A percentile compares a stretch with the other conserved stretches of the same genome.
These are phyloP conservation scores for Phlebiopsis gigantea DNA, from an alignment of 768 basidiomycete species.

Conservation along the genomic window DNA sequence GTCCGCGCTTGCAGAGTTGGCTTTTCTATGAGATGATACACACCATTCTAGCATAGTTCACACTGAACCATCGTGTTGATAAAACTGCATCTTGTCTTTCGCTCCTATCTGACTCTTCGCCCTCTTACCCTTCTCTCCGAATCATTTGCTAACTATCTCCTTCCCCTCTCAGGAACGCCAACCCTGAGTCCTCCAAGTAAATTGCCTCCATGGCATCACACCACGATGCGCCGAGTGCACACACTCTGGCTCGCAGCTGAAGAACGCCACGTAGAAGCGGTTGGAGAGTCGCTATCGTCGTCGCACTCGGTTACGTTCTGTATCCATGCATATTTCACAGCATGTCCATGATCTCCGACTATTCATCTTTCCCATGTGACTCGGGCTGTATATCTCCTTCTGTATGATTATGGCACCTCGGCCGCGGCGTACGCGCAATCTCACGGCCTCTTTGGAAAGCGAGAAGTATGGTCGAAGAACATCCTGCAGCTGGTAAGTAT, in stretches of 20 bases:
- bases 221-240: not conserved
- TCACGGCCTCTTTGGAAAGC: not conserved
- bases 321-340: constrained; percentile 15
- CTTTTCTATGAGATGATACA: constrained; percentile 47
- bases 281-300: constrained; percentile 10
- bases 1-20: constrained; percentile 10
- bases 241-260: constrained; percentile 3
- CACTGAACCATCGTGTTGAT: constrained; percentile 88
- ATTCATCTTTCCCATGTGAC: constrained; percentile 3
- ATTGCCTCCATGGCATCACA: constrained; percentile 1
- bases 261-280: constrained; percentile 8
- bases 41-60: constrained; percentile 85
- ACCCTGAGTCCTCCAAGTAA: constrained; percentile 31
- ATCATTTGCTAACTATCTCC: constrained; percentile 13
- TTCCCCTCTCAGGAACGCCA: constrained; percentile 28
- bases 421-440: not conserved
- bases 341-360: constrained; percentile 8
- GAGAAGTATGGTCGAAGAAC: not conserved
- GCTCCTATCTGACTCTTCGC: constrained; percentile 89
- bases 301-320: constrained; percentile 8
- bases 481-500: not conserved
- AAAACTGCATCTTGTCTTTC: constrained; percentile 92
- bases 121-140: constrained; percentile 8
- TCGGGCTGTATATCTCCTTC: constrained; percentile 7
- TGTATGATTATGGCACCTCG: constrained; percentile 11